Evolutionary conservation across 768 basidiomycete genomes (phyloP), one percentile per base, ranked within the genome.

Genomic region (Leccinum boreale): DNA sequence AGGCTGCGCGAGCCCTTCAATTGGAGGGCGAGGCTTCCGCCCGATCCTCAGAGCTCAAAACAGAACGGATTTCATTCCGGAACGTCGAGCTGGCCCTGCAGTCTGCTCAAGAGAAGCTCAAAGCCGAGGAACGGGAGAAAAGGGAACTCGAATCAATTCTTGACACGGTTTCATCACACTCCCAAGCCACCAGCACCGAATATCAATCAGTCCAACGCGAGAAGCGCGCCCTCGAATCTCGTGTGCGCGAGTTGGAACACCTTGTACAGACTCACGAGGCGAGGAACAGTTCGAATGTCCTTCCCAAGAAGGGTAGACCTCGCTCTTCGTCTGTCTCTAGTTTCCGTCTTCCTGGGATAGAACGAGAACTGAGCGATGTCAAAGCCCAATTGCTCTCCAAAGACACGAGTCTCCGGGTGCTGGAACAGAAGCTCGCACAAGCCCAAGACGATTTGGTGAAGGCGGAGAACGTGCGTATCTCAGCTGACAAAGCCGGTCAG

Each of bases 301-400:
- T 57, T 46, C 75, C 72, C 55, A 69, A 69, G 48, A 61, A 68
- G 53, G 68, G 75, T 21, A 78, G 83, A 28, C 77, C 79, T 31
- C 79, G 85, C 21, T 85, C 87, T 21, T 85, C 86, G 1, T 86
- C 85, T 0, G 71, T 82, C 33, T 80, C 84, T 3, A 79, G 76
- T 57, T 74, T 83, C 58, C 75, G 77, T 50, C 71, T 84, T 19
- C 72, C 75, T 2, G 73, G 74, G 3, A 69, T 89, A 23, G 83
- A 89, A 68, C 79, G 79, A 48, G 85, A 90, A 44, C 68, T 87
- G 4, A 67, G 69, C 19, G 83, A 84, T 8, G 57, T 74, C 1
- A 82, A 79, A 19, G 71, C 75, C 7, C 68, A 74, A 11, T 67
- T 84, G 4, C 67, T 71, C 1, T 74, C 76, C 62, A 82, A 78